Base-by-base conservation (phyloP, 1,139 yeast species). In the Taphrina flavorubra region DNA sequence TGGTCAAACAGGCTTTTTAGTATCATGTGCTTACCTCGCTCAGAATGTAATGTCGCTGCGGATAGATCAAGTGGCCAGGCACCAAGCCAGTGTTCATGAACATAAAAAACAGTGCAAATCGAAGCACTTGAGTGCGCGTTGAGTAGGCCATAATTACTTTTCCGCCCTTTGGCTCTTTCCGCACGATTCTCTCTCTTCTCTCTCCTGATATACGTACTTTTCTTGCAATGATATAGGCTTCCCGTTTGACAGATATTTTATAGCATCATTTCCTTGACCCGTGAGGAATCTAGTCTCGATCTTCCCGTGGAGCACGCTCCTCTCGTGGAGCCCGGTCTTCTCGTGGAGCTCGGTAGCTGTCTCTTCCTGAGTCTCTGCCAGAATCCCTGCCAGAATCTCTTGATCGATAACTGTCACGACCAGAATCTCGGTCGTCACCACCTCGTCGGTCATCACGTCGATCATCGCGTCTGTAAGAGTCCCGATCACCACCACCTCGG, bases 401-500 rank as follows among this genome's bases (percentile, higher is more conserved):
- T 20, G 51, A 37, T 37, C 68, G 57, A 58, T 57, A 57, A 40
- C 63, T 47, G 57, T 57, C 63, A 8, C 68, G 49, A 16, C 61
- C 68, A 31, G 58, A 47, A 14, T 51, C 68, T 40, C 68, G 56
- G 56, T 47, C 68, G 51, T 55, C 51, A n/a, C 59, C 68, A 16
- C 63, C 68, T 31, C 68, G 68, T 37, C 63, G 49, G 39, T 49
- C 68, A 49, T 58, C 68, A 7, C 68, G 53, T 44, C 55, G 40
- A 40, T 47, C 63, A 25, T 56, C 68, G 20, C 68, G 61, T 44
- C 68, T 46, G 63, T 65, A 65, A 44, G 56, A 44, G 51, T 65
- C 68, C n/a, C 66, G 60, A 46, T 47, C 68, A 46, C 68, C 68
- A n/a, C 65, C 65, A 6, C 68, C 68, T n/a, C 68, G 60, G 14